Evolutionary conservation across 1,139 yeast species (phyloP), one percentile per base, ranked within the genome.

Genomic region (Debaryomyces fabryi): DNA sequence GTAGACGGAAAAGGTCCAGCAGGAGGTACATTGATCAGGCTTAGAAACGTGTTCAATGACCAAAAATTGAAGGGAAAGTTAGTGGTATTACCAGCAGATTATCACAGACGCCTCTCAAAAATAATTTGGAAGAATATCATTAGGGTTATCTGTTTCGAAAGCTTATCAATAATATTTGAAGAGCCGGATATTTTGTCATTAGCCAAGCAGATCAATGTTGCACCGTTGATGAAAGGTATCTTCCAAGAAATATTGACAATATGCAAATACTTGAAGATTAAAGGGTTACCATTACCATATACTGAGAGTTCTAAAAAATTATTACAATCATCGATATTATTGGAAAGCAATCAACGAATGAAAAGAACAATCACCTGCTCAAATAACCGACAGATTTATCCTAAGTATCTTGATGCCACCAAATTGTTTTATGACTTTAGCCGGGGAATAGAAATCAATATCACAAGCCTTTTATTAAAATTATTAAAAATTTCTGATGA

Each of bases 131-230:
- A 50, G 39, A 48, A 47, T 13, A 29, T 60, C 2, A 46, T 63
- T 9, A 29, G 40, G 4, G 34, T 42, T 8, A 47, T 62, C 3
- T 58, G 66, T 48, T 52, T 62, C 34, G 58, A 58, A 7, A 12
- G 59, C 5, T 46, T 59, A 16, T 51, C 68, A 2, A 48, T 67
- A 3, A 52, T 63, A 6, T 64, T 56, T 50, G 67, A 64, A 29
- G 62, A 65, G 42, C 53, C 58, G 2, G 54, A 60, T 42, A 44
- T 60, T 2, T 32, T 54, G 13, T 42, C 40, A 10, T 48, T 65
- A 34, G 46, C 59, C 6, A 47, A 49, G 9, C 48, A 44, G 10
- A 21, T 39, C 3, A 37, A 46, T 8, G 54, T 52, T 4, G 39
- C 38, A 3, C 62, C 62, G 2, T 39, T 64, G 1, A 44, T 66